phyloP scores from a whole-genome alignment of 2,329 filamentous ascomycete species.

The Cadophora sp. region DNA sequence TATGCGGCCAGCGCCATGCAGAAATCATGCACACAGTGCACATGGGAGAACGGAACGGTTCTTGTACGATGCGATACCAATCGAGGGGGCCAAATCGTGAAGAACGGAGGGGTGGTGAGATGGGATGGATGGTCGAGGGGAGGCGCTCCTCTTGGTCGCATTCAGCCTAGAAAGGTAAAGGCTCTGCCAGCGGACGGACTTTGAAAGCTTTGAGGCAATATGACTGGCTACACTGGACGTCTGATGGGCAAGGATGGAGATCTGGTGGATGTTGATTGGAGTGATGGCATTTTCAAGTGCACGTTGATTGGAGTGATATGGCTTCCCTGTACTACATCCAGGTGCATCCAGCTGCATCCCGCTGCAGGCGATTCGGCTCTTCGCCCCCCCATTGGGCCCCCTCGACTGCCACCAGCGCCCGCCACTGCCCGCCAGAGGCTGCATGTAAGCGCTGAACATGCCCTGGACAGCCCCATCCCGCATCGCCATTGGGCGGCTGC shows the following conservation, averaged over 20 bases:
- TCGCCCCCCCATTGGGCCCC: slow-evolving; percentile 12
- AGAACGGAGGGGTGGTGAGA: neutral
- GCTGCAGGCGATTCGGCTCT: neutral
- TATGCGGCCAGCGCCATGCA: slow-evolving; percentile 7
- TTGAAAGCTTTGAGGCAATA: neutral
- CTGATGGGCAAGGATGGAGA: neutral
- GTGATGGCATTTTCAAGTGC: neutral
- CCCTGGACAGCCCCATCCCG: slow-evolving; percentile 22
- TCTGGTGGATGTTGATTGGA: neutral
- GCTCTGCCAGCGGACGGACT: slow-evolving; percentile 12
- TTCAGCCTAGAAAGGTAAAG: slow-evolving; percentile 13
- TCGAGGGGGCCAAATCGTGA: slow-evolving; percentile 17
- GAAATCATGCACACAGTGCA: too few relatives aligned
- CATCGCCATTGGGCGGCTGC: slow-evolving; percentile 28
- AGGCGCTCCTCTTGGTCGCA: slow-evolving; percentile 13
- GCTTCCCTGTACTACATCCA: neutral
- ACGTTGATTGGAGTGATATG: slow-evolving; percentile 1
- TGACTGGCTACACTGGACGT: slow-evolving; percentile 12
- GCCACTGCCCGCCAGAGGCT: too few relatives aligned
- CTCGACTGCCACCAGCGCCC: slow-evolving; percentile 9
- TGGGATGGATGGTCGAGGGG: neutral
- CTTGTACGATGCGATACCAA: neutral
- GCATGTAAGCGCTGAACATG: slow-evolving; percentile 33
- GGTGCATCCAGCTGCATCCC: neutral
- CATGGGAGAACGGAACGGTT: neutral